Conservation (phyloP, 2,329 filamentous ascomycete species). For the Nothopassalora personata region DNA sequence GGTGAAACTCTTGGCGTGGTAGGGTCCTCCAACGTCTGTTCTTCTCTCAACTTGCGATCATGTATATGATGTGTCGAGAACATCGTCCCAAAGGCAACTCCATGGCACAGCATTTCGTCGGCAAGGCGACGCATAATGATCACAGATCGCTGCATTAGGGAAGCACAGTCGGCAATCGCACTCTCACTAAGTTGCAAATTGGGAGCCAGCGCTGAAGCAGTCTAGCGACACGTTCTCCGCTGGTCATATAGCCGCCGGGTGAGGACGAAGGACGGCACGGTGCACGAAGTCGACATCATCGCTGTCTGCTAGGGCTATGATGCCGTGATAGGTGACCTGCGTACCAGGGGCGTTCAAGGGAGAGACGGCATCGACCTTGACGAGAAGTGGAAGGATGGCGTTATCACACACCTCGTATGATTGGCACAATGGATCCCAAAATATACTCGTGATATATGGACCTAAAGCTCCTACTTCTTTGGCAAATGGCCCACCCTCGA, state of each 20-base stretch:
- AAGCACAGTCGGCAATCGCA: no score
- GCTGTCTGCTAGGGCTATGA: conserved; percentile 42
- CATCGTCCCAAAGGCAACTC: no score
- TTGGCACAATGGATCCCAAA: conserved; percentile 27
- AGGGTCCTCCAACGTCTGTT: no score
- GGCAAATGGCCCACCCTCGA: conserved; percentile 42
- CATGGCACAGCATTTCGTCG: no score
- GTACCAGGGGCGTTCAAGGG: conserved; percentile 32
- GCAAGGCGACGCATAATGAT: no score
- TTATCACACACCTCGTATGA: conserved; percentile 36
- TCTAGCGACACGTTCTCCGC: no score
- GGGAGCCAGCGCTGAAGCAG: no score
- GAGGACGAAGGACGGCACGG: conserved; percentile 35
- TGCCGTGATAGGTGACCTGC: conserved; percentile 29
- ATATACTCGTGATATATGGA: conserved; percentile 31
- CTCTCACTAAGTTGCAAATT: no score
- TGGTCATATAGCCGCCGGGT: conserved; percentile 24
- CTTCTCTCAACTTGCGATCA: no score
- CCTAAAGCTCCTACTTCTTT: conserved; percentile 37
- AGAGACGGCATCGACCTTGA: conserved; percentile 33
- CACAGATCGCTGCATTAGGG: no score
- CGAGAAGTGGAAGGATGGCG: conserved; percentile 39
- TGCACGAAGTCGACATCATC: conserved; percentile 35
- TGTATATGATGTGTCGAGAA: no score
- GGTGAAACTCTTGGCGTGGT: no score